Base-by-base conservation (phyloP, 768 basidiomycete species). In the Austroboletus eburneus region DNA sequence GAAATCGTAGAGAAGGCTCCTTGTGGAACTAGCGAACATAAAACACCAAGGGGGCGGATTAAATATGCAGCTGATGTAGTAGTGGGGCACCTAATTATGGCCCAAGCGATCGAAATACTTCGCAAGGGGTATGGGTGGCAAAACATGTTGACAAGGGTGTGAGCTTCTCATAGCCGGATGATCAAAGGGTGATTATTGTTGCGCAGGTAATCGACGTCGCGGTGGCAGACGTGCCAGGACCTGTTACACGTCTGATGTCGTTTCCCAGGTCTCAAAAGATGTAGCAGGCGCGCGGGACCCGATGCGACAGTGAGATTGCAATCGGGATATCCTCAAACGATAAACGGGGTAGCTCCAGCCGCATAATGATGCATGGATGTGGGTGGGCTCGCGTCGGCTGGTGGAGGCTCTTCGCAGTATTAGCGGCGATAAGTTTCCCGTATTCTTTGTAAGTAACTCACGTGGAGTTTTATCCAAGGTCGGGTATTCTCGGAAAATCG, bases 41-140 rank as follows among this genome's bases (percentile, higher is more conserved):
- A 43, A 46, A 30, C 2, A 9, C 37, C n/a, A n/a, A n/a, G 39
- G 17, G 22, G 36, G 27, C 27, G 2, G 39, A 50, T 57, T 64
- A 56, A 52, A 63, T 63, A 66, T 32, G 46, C 12, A 18, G 9
- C n/a, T 9, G 16, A 23, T 35, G 34, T 32, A n/a, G 30, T 32
- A 4, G 13, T 24, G 25, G 36, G 33, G 29, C 9, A 32, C 35
- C 51, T 43, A 49, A 51, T 44, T 39, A 38, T 33, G 39, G 30
- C 21, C 24, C 13, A 50, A 45, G 44, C 41, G 30, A 57, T 42
- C 16, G 33, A 51, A 54, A 41, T 3, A 18, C 33, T 9, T n/a
- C 18, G 12, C 41, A 12, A 16, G n/a, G 32, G 32, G 16, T 5
- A 27, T 10, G 25, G 25, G 25, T 33, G 32, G 32, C 32, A 16